Percentiles rank a stretch among this genome's conserved stretches.
Conservation (phyloP, 176 grass and related monocot genomes). For the Calamus simplicifolius region DNA sequence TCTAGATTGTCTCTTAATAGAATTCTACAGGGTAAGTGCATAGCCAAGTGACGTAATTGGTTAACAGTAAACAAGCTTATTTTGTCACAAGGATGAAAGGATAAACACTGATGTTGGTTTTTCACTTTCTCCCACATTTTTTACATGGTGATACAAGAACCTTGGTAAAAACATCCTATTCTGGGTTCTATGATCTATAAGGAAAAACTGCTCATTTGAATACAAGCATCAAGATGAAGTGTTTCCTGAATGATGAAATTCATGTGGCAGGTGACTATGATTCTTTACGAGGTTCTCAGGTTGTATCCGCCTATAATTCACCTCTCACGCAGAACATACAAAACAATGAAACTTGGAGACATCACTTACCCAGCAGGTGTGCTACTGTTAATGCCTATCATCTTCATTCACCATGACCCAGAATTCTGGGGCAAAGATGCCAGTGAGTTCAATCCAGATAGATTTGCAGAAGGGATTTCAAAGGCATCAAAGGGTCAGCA, state of each 20-base stretch:
- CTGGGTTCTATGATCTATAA: too few relatives aligned
- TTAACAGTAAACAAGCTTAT: too few relatives aligned
- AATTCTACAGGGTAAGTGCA: too few relatives aligned
- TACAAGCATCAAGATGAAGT: too few relatives aligned
- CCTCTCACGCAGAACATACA: conserved; percentile 24
- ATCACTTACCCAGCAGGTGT: conserved; percentile 43
- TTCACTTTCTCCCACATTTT: too few relatives aligned
- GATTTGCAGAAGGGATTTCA: conserved; percentile 50
- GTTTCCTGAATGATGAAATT: background rate
- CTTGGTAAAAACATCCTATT: too few relatives aligned
- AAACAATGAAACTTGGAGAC: conserved; percentile 37
- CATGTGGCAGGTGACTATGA: conserved; percentile 55
- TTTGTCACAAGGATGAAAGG: too few relatives aligned
- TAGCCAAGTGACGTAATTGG: too few relatives aligned
- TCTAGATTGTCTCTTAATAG: too few relatives aligned
- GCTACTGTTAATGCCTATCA: conserved; percentile 13
- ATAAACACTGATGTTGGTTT: too few relatives aligned
- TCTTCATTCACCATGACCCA: conserved; percentile 45
- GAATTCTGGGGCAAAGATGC: conserved; percentile 53
- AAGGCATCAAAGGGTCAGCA: conserved; percentile 35
- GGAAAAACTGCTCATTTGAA: too few relatives aligned
- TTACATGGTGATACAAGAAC: too few relatives aligned
- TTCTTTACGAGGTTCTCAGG: conserved; percentile 61
- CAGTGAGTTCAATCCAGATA: conserved; percentile 41
- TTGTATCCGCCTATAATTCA: conserved; percentile 37